Evolutionary conservation across 179 eudicot species (phyloP), one percentile per base, ranked within the genome.

Genomic region (Silene coronaria): DNA sequence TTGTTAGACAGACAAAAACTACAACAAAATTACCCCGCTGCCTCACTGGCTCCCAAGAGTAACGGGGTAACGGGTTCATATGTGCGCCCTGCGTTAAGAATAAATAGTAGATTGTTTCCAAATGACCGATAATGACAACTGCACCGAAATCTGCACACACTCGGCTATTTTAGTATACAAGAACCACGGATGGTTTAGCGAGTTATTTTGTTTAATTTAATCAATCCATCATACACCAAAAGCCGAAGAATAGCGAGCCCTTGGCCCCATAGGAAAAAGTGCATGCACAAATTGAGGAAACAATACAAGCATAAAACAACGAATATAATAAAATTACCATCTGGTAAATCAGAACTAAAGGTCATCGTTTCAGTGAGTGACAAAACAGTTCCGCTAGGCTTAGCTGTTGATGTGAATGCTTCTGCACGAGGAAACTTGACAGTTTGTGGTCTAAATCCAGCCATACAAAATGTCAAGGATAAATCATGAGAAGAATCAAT

Each of bases 401-500:
- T 96, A 19, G 99, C 96, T 59, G 79, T 85, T 73, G 84, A 76
- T 79, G 86, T 76, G 75, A 96, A 96, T 71, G 87, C 82, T 84
- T 96, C 99, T 17, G 94, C 87, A 68, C 98, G 98, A 72, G 93
- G 98, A 76, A 91, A 96, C 72, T 81, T 96, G 75, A 87, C 77
- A 66, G 66, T 71, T 65, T 95, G 87, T 73, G 96, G 89, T 75
- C 77, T 85, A 83, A 82, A 91, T 63, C 93, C 96, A 84, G 79
- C 76, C 71, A 96, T 72, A 69, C 80, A 75, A 75, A 93, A 89
- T 27, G 86, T 82, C 77, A 96, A 75, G n/a, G 79, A 84, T 74
- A 96, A 85, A 82, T 96, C 99, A 80, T 96, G 97, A 5, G 97
- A 91, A 72, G 97, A 90, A 86, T 96, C 99, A 77, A 96, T 78